Conservation (phyloP, 208 protist genomes). For the Angomonas ambiguus region DNA sequence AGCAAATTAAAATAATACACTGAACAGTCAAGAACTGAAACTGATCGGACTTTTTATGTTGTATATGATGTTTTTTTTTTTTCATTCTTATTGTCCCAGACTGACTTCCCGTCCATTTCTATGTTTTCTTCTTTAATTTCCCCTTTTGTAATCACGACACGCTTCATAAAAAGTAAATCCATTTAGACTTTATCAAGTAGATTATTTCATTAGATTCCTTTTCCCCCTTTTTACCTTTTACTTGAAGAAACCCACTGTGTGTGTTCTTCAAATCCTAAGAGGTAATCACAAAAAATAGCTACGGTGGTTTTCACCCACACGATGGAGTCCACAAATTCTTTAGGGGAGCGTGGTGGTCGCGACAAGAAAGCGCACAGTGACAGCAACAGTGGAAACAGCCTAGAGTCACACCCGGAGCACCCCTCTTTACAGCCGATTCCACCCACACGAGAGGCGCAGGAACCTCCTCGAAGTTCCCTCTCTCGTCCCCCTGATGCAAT, state of each 20-base stretch:
- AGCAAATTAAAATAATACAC: too few relatives aligned
- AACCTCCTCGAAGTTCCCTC: background rate
- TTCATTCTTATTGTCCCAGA: background rate
- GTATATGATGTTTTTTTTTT: background rate
- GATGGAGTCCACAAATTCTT: background rate
- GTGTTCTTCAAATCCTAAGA: background rate
- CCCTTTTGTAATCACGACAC: too few relatives aligned
- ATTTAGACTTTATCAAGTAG: constrained; percentile 1
- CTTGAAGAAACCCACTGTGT: background rate
- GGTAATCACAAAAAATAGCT: too few relatives aligned
- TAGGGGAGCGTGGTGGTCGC: background rate
- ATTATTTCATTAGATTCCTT: constrained; percentile 15
- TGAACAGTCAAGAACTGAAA: too few relatives aligned
- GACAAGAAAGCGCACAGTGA: background rate
- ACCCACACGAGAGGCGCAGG: background rate
- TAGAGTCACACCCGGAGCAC: background rate
- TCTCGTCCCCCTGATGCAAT: background rate
- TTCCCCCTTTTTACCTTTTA: constrained; percentile 12
- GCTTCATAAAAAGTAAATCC: constrained; percentile 7
- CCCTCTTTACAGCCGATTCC: background rate
- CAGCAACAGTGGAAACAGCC: background rate
- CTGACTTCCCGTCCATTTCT: constrained; percentile 1
- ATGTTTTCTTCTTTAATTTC: background rate
- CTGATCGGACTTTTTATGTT: too few relatives aligned
- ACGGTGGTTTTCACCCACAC: too few relatives aligned